Evolutionary conservation across 2,329 filamentous ascomycete genomes (phyloP).

Genomic region (Alternaria arborescens): DNA sequence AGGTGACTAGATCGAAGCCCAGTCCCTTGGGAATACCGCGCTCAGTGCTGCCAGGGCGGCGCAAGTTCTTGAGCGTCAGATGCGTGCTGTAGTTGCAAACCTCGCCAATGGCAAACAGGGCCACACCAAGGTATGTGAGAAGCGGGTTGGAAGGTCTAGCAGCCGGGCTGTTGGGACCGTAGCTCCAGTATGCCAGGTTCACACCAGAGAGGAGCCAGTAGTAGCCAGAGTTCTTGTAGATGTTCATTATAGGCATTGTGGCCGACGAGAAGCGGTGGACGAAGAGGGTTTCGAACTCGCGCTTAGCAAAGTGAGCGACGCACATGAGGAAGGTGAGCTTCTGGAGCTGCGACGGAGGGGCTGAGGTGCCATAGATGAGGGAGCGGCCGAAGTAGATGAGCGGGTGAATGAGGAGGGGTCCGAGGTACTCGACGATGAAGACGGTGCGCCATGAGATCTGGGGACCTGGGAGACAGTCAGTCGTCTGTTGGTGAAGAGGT

Average conservation of each 20-base stretch:
- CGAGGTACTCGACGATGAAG: conserved; percentile 94
- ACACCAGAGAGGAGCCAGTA: conserved; percentile 90
- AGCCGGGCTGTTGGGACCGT: conserved; percentile 76
- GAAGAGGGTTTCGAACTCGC: conserved; percentile 92
- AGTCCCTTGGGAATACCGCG: conserved; percentile 87
- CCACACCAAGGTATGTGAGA: conserved; percentile 68
- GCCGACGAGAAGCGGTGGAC: conserved; percentile 93
- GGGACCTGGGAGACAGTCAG: conserved; percentile 65
- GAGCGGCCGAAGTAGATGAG: conserved; percentile 75
- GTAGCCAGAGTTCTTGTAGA: conserved; percentile 93
- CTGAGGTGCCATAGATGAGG: conserved; percentile 70
- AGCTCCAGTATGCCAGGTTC: conserved; percentile 84
- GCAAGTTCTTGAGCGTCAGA: conserved; percentile 77
- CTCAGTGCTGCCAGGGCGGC: conserved; percentile 78
- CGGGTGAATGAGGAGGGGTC: conserved; percentile 87
- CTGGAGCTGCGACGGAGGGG: conserved; percentile 70
- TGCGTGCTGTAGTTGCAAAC: conserved; percentile 82
- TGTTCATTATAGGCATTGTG: conserved; percentile 90
- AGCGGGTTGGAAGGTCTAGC: conserved; percentile 61
- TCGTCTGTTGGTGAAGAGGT: background rate
- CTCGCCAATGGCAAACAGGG: conserved; percentile 80
- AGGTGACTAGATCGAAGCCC: conserved; percentile 87
- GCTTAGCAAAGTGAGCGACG: conserved; percentile 87
- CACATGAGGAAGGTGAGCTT: conserved; percentile 77
- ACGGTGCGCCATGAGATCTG: conserved; percentile 94